A percentile compares a stretch with the other conserved stretches of the same genome.
Evolutionary conservation across 192 early-diverging fungal genomes (phyloP).

Genomic region (Coemansia sp.): DNA sequence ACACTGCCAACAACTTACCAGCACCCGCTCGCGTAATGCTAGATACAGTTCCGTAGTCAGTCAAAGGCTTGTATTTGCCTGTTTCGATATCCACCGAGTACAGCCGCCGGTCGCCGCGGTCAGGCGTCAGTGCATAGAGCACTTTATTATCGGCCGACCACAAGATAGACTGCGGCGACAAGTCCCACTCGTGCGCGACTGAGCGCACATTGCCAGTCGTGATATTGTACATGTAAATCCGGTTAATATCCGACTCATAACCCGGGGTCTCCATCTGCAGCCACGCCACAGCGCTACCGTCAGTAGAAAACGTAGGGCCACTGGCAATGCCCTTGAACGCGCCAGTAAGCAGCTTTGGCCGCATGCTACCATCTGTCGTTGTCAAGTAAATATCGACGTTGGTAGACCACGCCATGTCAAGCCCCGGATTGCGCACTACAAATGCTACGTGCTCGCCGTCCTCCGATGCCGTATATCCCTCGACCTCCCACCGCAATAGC

Average conservation of each 20-base stretch:
- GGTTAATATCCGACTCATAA: slow-evolving; percentile 70
- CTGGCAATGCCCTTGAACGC: slow-evolving; percentile 55
- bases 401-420: slow-evolving; percentile 70
- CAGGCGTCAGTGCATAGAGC: slow-evolving; percentile 59
- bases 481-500: slow-evolving; percentile 56
- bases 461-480: slow-evolving; percentile 65
- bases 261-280: slow-evolving; percentile 71
- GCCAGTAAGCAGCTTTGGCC: slow-evolving; percentile 50
- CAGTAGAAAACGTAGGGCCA: slow-evolving; percentile 62
- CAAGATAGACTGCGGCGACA: slow-evolving; percentile 52
- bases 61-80: slow-evolving; percentile 39
- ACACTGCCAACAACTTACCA: slow-evolving; percentile 42
- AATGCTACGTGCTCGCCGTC: slow-evolving; percentile 68
- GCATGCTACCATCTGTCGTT: slow-evolving; percentile 42
- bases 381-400: slow-evolving; percentile 67
- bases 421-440: slow-evolving; percentile 59
- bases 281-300: slow-evolving; percentile 66
- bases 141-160: slow-evolving; percentile 30
- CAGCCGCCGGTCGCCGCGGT: slow-evolving; percentile 60
- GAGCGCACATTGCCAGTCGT: slow-evolving; percentile 42
- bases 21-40: slow-evolving; percentile 22
- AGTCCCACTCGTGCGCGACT: slow-evolving; percentile 62
- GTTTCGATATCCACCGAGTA: slow-evolving; percentile 38
- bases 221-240: slow-evolving; percentile 61
- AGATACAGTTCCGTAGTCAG: slow-evolving; percentile 22